Base-by-base conservation (phyloP, 2,329 filamentous ascomycete genomes). In the Fusarium chlamydosporum region DNA sequence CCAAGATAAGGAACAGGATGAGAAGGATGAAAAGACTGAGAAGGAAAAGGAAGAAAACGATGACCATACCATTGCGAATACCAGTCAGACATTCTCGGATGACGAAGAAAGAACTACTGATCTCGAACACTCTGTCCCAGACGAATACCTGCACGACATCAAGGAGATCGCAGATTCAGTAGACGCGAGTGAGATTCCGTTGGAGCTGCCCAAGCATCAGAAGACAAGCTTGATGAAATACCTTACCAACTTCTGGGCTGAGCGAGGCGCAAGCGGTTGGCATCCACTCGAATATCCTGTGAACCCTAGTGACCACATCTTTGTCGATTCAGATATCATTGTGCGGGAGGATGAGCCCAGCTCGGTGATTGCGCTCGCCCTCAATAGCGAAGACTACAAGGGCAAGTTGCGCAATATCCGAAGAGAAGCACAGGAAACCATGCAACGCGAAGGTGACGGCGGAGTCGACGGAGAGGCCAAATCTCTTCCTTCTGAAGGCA, bases 321-420 rank as follows among this genome's bases (percentile, higher is more conserved):
- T 98, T 81, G 92, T 94, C 55, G 94, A 99, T 80, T 97, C 94
- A 10, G 93, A 99, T 77, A 94, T 99, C 67, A 97, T 99, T 71
- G 94, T 99, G 37, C 90, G 96, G 38, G 96, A 99, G 79, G 96
- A 99, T 77, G 96, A 99, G 79, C 96, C 96, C 4, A 97, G 94
- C 75, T 98, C 96, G 3, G 87, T 99, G 40, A 96, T 99, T 74
- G 96, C 96, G 0, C 92, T 99, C 75, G 94, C 95, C 2, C 83
- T 99, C 20, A 93, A 91, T 70, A 97, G 92, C 15, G 88, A 91
- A 56, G 94, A 97, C 76, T 99, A 99, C 78, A 88, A 91, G 66
- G 86, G 85, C 41, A 97, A 97, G 79, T 84, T 97, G 18, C 84
- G 87, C 20, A 85, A 86, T 9, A 92, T 93, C 74, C 86, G 90